phyloP scores from a whole-genome alignment of 2,329 filamentous ascomycete genomes.

The Nemania serpens region DNA sequence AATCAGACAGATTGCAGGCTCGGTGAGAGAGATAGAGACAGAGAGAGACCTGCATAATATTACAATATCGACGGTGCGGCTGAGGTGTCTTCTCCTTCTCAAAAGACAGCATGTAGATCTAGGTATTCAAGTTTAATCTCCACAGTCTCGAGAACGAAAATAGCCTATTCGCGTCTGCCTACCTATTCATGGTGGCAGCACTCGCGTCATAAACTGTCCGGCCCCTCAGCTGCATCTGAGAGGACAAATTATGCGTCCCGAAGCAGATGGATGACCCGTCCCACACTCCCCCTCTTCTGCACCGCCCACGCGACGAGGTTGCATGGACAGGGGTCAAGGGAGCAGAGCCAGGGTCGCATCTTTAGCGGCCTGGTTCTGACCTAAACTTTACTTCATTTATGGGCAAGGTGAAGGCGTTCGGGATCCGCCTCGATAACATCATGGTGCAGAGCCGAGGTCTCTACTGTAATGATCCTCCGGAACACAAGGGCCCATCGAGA shows the following conservation, averaged over 20 bases:
- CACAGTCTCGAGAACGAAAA: not conserved
- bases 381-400: not conserved
- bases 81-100: slow-evolving; percentile 1
- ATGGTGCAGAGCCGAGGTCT: not conserved
- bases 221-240: slow-evolving; percentile 23
- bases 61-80: slow-evolving; percentile 27
- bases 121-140: not conserved
- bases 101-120: not conserved
- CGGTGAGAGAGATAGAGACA: slow-evolving; percentile 2
- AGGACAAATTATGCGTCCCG: slow-evolving; percentile 17
- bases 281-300: slow-evolving; percentile 12
- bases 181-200: slow-evolving; percentile 7
- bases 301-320: slow-evolving; percentile 28
- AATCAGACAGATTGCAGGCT: no score
- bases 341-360: slow-evolving; percentile 14
- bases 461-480: not conserved
- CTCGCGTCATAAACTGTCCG: not conserved
- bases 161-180: not conserved
- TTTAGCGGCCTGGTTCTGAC: not conserved
- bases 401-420: not conserved
- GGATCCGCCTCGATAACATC: slow-evolving; percentile 8
- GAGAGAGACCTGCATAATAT: slow-evolving; percentile 17
- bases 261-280: slow-evolving; percentile 9
- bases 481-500: not conserved
- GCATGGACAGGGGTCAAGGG: slow-evolving; percentile 18